These are phyloP conservation scores for Saitozyma sp. DNA, from an alignment of 768 basidiomycete species.

Conservation along the genomic window DNA sequence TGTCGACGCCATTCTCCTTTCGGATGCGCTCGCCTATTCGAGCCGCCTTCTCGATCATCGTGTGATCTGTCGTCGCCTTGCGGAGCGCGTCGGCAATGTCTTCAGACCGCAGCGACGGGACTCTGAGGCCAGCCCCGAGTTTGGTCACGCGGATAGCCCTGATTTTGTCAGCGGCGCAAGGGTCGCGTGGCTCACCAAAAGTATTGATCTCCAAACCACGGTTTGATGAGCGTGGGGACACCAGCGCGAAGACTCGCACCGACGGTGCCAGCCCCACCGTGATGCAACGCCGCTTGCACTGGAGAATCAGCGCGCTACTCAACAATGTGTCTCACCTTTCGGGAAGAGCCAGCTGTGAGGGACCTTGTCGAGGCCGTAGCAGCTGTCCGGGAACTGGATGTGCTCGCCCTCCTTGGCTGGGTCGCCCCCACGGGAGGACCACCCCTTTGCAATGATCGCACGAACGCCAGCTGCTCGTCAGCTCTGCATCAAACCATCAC, in stretches of 20 bases:
- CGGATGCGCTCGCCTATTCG: slow-evolving; percentile 58
- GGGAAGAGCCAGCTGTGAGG: slow-evolving; percentile 61
- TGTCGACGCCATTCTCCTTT: slow-evolving; percentile 61
- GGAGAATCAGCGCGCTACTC: slow-evolving; percentile 66
- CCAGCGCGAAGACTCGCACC: slow-evolving; percentile 66
- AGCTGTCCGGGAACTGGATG: slow-evolving; percentile 56
- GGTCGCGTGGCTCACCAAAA: slow-evolving; percentile 40
- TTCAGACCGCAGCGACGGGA: slow-evolving; percentile 57
- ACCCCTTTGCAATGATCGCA: slow-evolving; percentile 69
- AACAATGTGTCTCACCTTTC: slow-evolving; percentile 61
- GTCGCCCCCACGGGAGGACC: slow-evolving; percentile 60
- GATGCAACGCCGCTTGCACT: slow-evolving; percentile 66
- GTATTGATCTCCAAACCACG: slow-evolving; percentile 62
- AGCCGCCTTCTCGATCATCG: slow-evolving; percentile 66
- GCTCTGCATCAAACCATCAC: neutral
- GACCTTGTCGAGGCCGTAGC: slow-evolving; percentile 61
- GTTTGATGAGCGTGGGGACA: slow-evolving; percentile 68
- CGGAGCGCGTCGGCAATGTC: slow-evolving; percentile 62
- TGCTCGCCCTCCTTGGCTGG: slow-evolving; percentile 53
- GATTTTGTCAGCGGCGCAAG: slow-evolving; percentile 61
- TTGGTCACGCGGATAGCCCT: slow-evolving; percentile 67
- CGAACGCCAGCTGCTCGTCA: slow-evolving; percentile 60
- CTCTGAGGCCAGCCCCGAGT: slow-evolving; percentile 62
- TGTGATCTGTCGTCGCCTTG: slow-evolving; percentile 61
- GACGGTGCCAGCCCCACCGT: slow-evolving; percentile 72